phyloP scores from a whole-genome alignment of 495 filamentous ascomycete species.

The Pyronema omphalodes region DNA sequence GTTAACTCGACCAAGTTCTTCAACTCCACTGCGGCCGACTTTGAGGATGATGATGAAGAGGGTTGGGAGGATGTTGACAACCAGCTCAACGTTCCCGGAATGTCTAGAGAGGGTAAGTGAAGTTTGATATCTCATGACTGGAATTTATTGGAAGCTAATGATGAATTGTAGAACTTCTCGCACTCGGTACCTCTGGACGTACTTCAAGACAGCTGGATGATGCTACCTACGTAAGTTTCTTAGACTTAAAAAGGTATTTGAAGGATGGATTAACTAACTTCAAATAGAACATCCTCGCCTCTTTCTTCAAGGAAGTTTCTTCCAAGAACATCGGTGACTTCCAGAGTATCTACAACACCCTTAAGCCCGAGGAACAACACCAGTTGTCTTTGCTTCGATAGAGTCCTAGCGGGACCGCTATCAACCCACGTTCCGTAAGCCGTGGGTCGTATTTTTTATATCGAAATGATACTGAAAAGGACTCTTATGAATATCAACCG shows the following conservation, averaged over 20 bases:
- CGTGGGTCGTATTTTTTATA: too few relatives aligned
- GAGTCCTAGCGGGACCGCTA: neutral
- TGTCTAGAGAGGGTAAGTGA: slow-evolving; percentile 25
- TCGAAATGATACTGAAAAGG: too few relatives aligned
- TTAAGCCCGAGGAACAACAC: slow-evolving; percentile 55
- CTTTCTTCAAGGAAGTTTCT: slow-evolving; percentile 62
- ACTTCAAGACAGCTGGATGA: slow-evolving; percentile 61
- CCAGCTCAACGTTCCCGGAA: slow-evolving; percentile 48
- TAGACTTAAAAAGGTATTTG: neutral
- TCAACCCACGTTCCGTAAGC: too few relatives aligned
- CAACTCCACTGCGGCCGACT: slow-evolving; percentile 31
- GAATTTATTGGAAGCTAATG: neutral
- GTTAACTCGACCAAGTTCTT: slow-evolving; percentile 26
- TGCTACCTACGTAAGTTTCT: slow-evolving; percentile 39
- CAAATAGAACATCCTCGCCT: slow-evolving; percentile 48
- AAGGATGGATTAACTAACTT: neutral
- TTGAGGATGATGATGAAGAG: slow-evolving; percentile 43
- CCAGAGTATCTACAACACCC: slow-evolving; percentile 46
- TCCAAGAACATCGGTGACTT: slow-evolving; percentile 51
- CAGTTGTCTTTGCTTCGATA: slow-evolving; percentile 33
- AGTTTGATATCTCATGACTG: neutral
- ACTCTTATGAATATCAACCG: too few relatives aligned
- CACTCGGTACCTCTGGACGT: slow-evolving; percentile 39
- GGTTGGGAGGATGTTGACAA: slow-evolving; percentile 85
- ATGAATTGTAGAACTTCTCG: slow-evolving; percentile 46